Base-by-base conservation (phyloP, 106 monocot species). In the Allium cepa region DNA sequence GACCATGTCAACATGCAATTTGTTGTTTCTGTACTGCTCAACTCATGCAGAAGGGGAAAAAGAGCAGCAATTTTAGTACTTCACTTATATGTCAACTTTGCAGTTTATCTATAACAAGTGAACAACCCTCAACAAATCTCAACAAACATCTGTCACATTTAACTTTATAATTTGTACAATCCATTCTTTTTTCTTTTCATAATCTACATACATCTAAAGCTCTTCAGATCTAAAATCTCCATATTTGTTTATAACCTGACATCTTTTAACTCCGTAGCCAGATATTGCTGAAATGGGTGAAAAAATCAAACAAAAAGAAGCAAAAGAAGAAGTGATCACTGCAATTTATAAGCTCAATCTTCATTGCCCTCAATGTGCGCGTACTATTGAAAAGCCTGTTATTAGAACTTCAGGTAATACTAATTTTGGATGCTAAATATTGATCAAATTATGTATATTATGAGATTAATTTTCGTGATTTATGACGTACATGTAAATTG, bases 271-370 rank as follows among this genome's bases (percentile, higher is more conserved):
- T 73, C 15, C 26, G 4, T 45, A 26, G 22, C 11, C 14, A 18
- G 2, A 59, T 7, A 13, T 51, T 14, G 17, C 49, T 17, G 49
- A 49, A 16, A 82, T 79, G 80, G 83, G 48, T 8, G 79, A 57
- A 59, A 57, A 59, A 59, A 79, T 69, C 48, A 78, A 78, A 72
- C 73, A 59, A 53, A 72, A 79, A 45, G 75, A 66, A 28, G 71
- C 27, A 8, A 53, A 47, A 11, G 76, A 69, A 47, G 82, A 90
- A 68, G 59, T 83, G 22, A 77, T 81, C 47, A 87, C 79, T 18
- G 90, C 85, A 7, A 70, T 85, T 46, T 94, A 94, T 72, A 94
- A 81, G 47, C 78, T 90, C 58, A 67, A 87, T 46, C 62, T 94
- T 53, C 94, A 94, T 64, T 94, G 90, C 77, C 55, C 66, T 4